Evolutionary conservation across 1,284 basidiomycete genomes (phyloP).

Genomic region (Schizophyllum amplum): DNA sequence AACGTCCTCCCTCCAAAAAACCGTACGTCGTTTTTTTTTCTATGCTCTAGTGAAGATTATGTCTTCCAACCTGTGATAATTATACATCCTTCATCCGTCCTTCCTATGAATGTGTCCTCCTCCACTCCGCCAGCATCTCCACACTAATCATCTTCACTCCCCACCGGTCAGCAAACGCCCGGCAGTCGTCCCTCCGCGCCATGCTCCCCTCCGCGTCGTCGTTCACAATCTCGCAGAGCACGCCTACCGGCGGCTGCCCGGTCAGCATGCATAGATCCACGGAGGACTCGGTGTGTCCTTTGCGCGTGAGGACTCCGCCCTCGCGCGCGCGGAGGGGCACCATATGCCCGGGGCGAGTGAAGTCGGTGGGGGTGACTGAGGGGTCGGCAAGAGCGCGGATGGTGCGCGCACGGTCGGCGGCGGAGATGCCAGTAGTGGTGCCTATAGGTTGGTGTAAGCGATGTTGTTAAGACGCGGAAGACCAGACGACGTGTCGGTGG

Average conservation of each 20-base stretch:
- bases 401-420: constrained; percentile 88
- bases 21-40: too few relatives aligned
- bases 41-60: too few relatives aligned
- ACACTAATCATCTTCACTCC: constrained; percentile 93
- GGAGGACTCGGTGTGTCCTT: constrained; percentile 91
- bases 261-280: constrained; percentile 85
- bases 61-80: too few relatives aligned
- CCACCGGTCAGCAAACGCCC: constrained; percentile 88
- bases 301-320: constrained; percentile 80
- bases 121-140: constrained; percentile 59
- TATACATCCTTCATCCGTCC: too few relatives aligned
- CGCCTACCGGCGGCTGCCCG: constrained; percentile 69
- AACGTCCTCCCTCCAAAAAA: too few relatives aligned
- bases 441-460: constrained; percentile 32
- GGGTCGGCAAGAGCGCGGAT: constrained; percentile 73
- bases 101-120: constrained; percentile 10
- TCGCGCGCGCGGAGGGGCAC: constrained; percentile 84
- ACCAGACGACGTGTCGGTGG: constrained; percentile 4
- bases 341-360: constrained; percentile 92
- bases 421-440: constrained; percentile 95
- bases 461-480: too few relatives aligned
- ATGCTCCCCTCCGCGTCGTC: constrained; percentile 89
- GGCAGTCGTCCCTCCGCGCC: constrained; percentile 92
- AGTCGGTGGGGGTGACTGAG: constrained; percentile 56
- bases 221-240: constrained; percentile 95